Conservation (phyloP, 2,329 filamentous ascomycete genomes). For the Paraphoma chrysanthemicola region DNA sequence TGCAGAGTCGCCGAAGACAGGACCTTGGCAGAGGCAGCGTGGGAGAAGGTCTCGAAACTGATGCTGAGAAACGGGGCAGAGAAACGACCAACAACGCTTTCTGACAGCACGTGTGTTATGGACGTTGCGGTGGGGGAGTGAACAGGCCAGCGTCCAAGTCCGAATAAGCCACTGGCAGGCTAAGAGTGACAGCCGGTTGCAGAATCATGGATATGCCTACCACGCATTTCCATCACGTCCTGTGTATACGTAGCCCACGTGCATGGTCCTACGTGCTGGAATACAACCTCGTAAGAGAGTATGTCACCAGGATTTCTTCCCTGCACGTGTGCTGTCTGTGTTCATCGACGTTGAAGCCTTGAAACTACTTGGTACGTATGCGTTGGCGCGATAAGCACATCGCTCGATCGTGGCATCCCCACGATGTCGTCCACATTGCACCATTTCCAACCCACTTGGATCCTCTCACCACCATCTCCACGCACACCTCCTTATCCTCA, state of each 20-base stretch:
- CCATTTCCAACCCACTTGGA: conserved; percentile 2
- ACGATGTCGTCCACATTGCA: conserved; percentile 10
- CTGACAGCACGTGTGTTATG: conserved; percentile 6
- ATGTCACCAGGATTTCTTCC: not conserved
- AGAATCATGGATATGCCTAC: not conserved
- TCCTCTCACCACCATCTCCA: not conserved
- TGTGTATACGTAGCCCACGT: conserved; percentile 4
- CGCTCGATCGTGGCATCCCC: conserved; percentile 18
- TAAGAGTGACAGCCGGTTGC: conserved; percentile 12
- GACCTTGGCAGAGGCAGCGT: not conserved
- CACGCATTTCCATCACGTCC: not conserved
- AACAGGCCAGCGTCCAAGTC: not conserved
- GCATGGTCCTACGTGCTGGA: not conserved
- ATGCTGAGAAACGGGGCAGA: not conserved
- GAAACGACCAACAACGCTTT: not conserved
- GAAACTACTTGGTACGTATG: not conserved
- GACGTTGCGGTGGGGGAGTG: conserved; percentile 13
- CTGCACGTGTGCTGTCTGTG: not conserved
- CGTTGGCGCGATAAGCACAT: conserved; percentile 20
- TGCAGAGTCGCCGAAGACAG: not conserved
- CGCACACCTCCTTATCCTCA: conserved; percentile 5
- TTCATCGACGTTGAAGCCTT: conserved; percentile 4
- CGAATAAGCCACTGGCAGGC: conserved; percentile 10
- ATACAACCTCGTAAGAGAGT: not conserved
- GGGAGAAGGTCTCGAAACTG: not conserved